Evolutionary conservation across 106 monocot genomes (phyloP).

Genomic region (Acanthochlamys bracteata): DNA sequence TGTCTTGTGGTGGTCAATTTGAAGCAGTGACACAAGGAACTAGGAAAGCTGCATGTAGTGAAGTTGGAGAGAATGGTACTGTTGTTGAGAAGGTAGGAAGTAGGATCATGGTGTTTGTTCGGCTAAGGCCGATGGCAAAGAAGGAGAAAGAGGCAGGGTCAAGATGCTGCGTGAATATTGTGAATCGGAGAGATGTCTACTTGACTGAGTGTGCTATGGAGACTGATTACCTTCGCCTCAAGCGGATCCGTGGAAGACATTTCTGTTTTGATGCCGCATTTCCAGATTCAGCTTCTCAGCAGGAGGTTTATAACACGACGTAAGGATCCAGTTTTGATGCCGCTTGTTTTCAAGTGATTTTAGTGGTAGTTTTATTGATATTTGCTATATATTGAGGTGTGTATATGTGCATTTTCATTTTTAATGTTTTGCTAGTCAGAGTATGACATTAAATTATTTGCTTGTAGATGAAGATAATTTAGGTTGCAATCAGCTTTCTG

Average conservation of each 20-base stretch:
- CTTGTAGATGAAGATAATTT: too few species aligned
- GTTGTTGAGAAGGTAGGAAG: constrained; percentile 27
- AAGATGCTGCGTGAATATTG: constrained; percentile 60
- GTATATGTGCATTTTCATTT: too few species aligned
- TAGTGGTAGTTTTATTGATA: too few species aligned
- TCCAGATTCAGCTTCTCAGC: constrained; percentile 60
- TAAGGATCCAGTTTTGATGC: constrained; percentile 10
- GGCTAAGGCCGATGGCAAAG: constrained; percentile 82
- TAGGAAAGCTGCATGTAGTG: constrained; percentile 10
- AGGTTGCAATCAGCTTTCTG: too few species aligned
- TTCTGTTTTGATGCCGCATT: constrained; percentile 90
- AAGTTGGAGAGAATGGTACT: constrained; percentile 5
- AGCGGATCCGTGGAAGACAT: constrained; percentile 78
- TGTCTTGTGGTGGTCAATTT: constrained; percentile 26
- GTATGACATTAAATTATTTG: too few species aligned
- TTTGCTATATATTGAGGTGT: too few species aligned
- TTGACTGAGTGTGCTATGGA: constrained; percentile 71
- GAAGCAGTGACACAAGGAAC: constrained; percentile 10
- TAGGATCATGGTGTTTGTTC: constrained; percentile 43
- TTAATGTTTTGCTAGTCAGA: too few species aligned
- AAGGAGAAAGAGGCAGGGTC: constrained; percentile 86
- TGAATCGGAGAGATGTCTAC: constrained; percentile 65
- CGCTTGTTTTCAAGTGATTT: too few species aligned
- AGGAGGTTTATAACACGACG: constrained; percentile 76
- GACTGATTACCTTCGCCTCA: constrained; percentile 80